Base-by-base conservation (phyloP, 768 basidiomycete genomes). In the Lentinula guzmanii region DNA sequence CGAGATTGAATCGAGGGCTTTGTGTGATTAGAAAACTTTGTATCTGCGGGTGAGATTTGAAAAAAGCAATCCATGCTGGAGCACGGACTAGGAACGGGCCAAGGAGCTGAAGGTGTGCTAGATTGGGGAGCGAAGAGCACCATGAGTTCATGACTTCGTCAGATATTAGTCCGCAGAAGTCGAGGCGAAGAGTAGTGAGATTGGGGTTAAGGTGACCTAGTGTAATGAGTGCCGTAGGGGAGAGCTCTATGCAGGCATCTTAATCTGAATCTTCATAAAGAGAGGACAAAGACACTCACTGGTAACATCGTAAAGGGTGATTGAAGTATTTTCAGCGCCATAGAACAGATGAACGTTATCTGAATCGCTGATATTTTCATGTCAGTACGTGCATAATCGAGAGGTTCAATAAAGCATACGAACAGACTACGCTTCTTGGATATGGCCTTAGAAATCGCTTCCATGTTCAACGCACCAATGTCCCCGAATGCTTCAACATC, bases 401-500 rank as follows among this genome's bases (percentile, higher is more conserved):
- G 41, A 59, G 55, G 46, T 52, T 16, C 41, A 62, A 39, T 54
- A 63, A 39, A 18, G 57, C 28, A 50, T 4, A 83, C 91, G 69
- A 70, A 94, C 94, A 96, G 75, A 62, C 86, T 82, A 42, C 95
- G 78, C 67, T 88, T 91, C 68, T 89, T 90, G 8, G 90, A 87
- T 21, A 97, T 76, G 3, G 91, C 87, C 70, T 87, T 91, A 13
- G 90, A 82, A 52, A 98, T 90, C 45, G 87, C 85, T 62, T 95
- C 87, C 77, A 93, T 78, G 69, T 95, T 98, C 72, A 92, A 71
- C 1, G 83, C 66, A 0, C 95, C 94, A 55, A 98, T 90, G 67
- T 96, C 89, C 0, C 96, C 96, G 15, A 95, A 74, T 0, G 89
- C 87, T 64, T 93, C 92, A 5, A 98, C 87, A 65, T 96, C 91